phyloP scores from a whole-genome alignment of 108 stramenopile genomes.

The Cylindrotheca fusiformis region DNA sequence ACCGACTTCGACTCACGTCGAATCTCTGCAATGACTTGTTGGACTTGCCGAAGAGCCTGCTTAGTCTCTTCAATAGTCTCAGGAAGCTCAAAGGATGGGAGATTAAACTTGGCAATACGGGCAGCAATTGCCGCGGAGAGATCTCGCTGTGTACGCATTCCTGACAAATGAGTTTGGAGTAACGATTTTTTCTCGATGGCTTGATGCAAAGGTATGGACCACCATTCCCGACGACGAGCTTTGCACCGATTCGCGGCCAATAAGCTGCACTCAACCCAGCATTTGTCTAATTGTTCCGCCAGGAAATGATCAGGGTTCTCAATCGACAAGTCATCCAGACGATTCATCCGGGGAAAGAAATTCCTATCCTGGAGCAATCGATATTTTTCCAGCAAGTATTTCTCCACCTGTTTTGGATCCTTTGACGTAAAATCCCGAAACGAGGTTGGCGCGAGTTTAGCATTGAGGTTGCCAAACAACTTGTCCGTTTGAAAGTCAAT shows the following conservation, averaged over 20 bases:
- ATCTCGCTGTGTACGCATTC: not conserved
- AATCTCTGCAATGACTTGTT: not conserved
- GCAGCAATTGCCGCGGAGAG: not conserved
- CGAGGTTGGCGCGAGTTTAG: not conserved
- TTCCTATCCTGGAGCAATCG: not conserved
- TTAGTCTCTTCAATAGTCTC: not conserved
- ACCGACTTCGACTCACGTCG: not conserved
- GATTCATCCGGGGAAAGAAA: not conserved
- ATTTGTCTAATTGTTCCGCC: not conserved
- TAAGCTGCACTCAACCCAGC: not conserved
- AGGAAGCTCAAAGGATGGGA: slow-evolving; percentile 1
- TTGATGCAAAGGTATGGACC: not conserved
- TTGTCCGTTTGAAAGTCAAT: not conserved
- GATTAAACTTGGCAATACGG: not conserved
- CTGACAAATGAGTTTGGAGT: not conserved
- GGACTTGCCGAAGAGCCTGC: not conserved
- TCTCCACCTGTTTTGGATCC: too few species aligned
- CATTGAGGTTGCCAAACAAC: not conserved
- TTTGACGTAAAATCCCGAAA: not conserved
- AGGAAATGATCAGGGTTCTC: not conserved
- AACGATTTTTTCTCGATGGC: too few species aligned
- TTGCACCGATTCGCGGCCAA: not conserved
- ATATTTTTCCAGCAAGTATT: too few species aligned
- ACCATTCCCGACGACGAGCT: not conserved
- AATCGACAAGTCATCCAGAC: not conserved